A percentile compares a stretch with the other conserved stretches of the same genome.
These are phyloP conservation scores for Gastrolobium bilobum DNA, from an alignment of 306 rosid genomes.

Conservation along the genomic window DNA sequence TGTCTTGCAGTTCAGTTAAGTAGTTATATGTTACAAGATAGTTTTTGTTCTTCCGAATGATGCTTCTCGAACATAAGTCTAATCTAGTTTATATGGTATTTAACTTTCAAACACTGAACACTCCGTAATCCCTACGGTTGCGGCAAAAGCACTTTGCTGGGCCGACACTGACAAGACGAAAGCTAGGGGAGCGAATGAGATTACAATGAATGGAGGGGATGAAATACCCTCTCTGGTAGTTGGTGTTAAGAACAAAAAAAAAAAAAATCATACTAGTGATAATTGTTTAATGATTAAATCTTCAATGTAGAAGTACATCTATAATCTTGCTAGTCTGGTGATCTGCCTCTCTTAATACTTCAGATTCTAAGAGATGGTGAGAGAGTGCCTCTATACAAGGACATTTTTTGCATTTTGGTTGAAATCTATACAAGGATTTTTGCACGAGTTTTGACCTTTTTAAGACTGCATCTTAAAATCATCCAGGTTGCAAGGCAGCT, in stretches of 20 bases:
- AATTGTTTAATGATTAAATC: background rate
- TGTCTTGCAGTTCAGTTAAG: conserved; percentile 9
- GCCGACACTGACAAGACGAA: too few relatives aligned
- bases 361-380: background rate
- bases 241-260: too few relatives aligned
- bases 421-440: background rate
- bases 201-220: background rate
- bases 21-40: background rate
- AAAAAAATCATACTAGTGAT: background rate
- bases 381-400: background rate
- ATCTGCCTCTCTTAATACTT: background rate
- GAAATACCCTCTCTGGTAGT: background rate
- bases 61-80: background rate
- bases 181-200: too few relatives aligned
- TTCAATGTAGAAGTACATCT: background rate
- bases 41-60: background rate
- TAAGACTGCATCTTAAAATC: too few relatives aligned
- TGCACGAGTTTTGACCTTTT: background rate
- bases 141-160: too few relatives aligned
- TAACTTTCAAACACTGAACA: background rate
- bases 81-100: background rate
- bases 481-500: too few relatives aligned
- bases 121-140: background rate
- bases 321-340: conserved; percentile 1
- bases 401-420: background rate